Conservation (phyloP, 2,329 filamentous ascomycete genomes). For the Hypoxylon sp. region DNA sequence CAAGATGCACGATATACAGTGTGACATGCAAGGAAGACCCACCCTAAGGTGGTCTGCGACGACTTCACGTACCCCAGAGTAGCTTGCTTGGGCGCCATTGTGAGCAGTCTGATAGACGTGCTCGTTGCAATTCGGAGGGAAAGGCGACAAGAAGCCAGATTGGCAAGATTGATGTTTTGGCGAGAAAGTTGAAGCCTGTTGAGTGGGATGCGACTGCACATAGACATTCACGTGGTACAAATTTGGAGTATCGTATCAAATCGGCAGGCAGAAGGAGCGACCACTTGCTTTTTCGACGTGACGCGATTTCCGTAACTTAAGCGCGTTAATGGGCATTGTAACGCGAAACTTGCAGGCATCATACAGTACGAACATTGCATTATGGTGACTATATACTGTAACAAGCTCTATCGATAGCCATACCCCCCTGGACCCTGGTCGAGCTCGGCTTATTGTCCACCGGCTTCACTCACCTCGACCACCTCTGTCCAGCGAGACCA, state of each 20-base stretch:
- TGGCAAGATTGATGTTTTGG: slow-evolving; percentile 30
- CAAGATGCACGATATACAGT: slow-evolving; percentile 14
- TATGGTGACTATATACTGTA: not conserved
- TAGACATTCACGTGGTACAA: slow-evolving; percentile 15
- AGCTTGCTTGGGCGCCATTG: slow-evolving; percentile 53
- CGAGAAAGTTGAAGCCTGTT: slow-evolving; percentile 3
- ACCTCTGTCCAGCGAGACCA: not conserved
- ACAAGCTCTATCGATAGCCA: slow-evolving; percentile 38
- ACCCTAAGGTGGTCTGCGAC: slow-evolving; percentile 53
- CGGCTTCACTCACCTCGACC: slow-evolving; percentile 1
- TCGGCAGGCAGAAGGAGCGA: slow-evolving; percentile 19
- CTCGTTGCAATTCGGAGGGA: slow-evolving; percentile 44
- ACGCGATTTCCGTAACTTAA: slow-evolving; percentile 35
- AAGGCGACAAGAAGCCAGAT: slow-evolving; percentile 47
- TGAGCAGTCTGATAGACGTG: slow-evolving; percentile 45
- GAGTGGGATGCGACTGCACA: slow-evolving; percentile 14
- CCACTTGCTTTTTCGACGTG: slow-evolving; percentile 24
- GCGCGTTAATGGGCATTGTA: slow-evolving; percentile 46
- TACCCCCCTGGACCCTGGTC: too few relatives aligned
- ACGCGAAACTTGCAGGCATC: slow-evolving; percentile 42
- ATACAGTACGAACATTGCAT: slow-evolving; percentile 23
- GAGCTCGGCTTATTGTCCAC: slow-evolving; percentile 13
- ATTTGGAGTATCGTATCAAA: slow-evolving; percentile 21
- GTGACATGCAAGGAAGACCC: slow-evolving; percentile 39
- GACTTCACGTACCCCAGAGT: slow-evolving; percentile 54